Conservation (phyloP, 23 red algal species). For the Chondrus crispus region DNA sequence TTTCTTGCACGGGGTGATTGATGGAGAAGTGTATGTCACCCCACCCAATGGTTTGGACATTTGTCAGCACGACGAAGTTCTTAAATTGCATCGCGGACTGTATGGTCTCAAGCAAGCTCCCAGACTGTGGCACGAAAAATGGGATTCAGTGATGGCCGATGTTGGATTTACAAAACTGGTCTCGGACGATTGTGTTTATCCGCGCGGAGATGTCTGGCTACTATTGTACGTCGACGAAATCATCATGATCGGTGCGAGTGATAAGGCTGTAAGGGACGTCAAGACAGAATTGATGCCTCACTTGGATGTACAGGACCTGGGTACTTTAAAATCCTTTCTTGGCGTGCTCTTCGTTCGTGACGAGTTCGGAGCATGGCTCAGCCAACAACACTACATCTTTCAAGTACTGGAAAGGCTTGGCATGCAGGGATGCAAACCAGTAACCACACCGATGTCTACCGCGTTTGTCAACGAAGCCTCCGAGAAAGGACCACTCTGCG, state of each 20-base stretch:
- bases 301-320: not conserved
- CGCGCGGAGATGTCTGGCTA: not conserved
- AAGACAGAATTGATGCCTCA: not conserved
- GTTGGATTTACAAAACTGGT: not conserved
- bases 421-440: not conserved
- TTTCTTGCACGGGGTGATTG: too few species aligned
- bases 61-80: too few species aligned
- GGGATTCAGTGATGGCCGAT: not conserved
- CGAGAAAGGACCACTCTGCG: too few species aligned
- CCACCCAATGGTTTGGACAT: too few species aligned
- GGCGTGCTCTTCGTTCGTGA: not conserved
- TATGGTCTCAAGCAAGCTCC: constrained; percentile 2
- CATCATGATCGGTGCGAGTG: not conserved
- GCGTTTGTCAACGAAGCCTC: too few species aligned
- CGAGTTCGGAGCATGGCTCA: not conserved
- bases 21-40: too few species aligned
- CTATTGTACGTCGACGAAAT: not conserved
- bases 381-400: not conserved
- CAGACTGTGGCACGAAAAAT: not conserved
- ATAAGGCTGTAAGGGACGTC: not conserved
- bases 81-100: too few species aligned
- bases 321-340: not conserved
- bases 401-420: not conserved
- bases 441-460: constrained; percentile 9
- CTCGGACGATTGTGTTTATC: not conserved